Base-by-base conservation (phyloP, 768 basidiomycete species). In the Mycena floridula region DNA sequence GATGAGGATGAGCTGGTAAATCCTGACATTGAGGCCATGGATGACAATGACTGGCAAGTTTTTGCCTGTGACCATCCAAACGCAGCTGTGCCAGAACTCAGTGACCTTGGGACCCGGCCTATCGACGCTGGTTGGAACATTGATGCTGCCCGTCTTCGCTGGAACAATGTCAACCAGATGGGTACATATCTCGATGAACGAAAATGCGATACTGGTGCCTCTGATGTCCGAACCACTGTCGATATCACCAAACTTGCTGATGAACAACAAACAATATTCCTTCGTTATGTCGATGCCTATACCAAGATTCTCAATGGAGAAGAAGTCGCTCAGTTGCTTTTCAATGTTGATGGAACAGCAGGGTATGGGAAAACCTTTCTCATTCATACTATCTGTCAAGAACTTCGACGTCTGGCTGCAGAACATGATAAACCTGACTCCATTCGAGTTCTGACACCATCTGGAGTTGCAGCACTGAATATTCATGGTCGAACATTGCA, bases 41-140 rank as follows among this genome's bases (percentile, higher is more conserved):
- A 43, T 21, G 50, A 51, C 23, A 47, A 44, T 7, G 51, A 53
- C 52, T 50, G 49, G 52, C 52, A 50, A 45, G 20, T 45, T 3
- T 52, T 35, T 30, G 52, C 46, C 3, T 42, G 37, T 2, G 36
- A 40, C 13, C 37, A 28, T 32, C 49, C 49, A 11, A 40, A 45
- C 22, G 45, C 39, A 5, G 25, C 36, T 4, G 15, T 53, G 8
- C 52, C 52, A 49, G 50, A 18, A 45, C 22, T 18, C 49, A 47
- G 4, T 46, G 28, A 30, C n/a, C 28, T 30, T n/a, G 28, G 28
- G 9, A 30, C 28, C 9, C 28, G 28, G 9, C 28, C 52, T 26
- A 20, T 52, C 22, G 47, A 52, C 36, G 32, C 43, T 18, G 44
- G 43, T 2, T 49, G 47, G 48, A 30, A 49, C 43, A 9, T 42